A percentile compares a stretch with the other conserved stretches of the same genome.
These are phyloP conservation scores for Selaginella tamariscina DNA, from an alignment of 75 land plant genomes.

Conservation along the genomic window DNA sequence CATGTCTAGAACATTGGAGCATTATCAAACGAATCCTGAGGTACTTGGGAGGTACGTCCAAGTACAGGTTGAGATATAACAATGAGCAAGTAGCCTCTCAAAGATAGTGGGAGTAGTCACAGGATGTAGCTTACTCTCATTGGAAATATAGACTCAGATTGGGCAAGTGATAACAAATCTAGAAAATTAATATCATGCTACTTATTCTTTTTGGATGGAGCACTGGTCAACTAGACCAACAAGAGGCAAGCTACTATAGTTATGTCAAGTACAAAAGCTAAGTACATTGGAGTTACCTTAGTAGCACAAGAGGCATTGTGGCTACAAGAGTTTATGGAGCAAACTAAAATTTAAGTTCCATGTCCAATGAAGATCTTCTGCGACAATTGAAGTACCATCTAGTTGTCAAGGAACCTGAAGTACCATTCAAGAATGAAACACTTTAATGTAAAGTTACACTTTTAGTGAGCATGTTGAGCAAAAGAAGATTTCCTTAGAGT, in stretches of 20 bases:
- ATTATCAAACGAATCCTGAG: conserved; percentile 13
- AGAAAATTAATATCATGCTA: not conserved
- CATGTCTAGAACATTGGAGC: conserved; percentile 13
- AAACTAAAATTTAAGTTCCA: not conserved
- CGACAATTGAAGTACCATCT: not conserved
- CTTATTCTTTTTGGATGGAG: not conserved
- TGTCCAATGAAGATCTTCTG: not conserved
- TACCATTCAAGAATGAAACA: not conserved
- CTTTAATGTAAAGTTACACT: not conserved
- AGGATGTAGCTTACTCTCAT: conserved; percentile 1
- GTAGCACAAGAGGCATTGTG: not conserved
- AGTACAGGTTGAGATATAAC: not conserved
- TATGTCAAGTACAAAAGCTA: not conserved
- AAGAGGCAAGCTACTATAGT: not conserved
- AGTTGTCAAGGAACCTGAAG: not conserved
- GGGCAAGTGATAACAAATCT: not conserved
- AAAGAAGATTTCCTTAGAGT: not conserved
- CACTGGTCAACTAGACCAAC: not conserved
- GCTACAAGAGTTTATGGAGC: too few relatives aligned
- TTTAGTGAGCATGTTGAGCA: too few relatives aligned
- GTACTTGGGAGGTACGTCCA: conserved; percentile 18
- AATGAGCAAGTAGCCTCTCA: not conserved
- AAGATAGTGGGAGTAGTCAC: not conserved
- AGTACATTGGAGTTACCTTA: not conserved
- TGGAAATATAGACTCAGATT: too few relatives aligned